Evolutionary conservation across 1,139 yeast species (phyloP), one percentile per base, ranked within the genome.

Genomic region (Cylindricascospora bacillispora): DNA sequence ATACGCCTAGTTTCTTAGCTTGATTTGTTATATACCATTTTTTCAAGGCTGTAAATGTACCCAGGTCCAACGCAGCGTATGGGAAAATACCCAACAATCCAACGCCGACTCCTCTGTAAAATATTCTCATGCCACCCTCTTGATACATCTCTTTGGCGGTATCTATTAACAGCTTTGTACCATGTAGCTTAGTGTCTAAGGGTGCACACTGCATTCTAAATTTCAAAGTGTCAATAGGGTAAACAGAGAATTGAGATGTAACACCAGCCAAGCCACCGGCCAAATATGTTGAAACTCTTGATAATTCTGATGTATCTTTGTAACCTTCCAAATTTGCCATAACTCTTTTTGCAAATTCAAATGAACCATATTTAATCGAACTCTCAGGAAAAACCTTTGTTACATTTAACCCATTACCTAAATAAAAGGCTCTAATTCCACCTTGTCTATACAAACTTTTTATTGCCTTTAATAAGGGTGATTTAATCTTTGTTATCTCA

Each of bases 231-330:
- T 89, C 98, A n/a, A 89, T 76, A 5, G 98, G 98, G 52, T 89
- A 89, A 3, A 86, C 94, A 0, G 92, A 69, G 44, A 85, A 73
- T 56, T 89, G 98, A 0, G 97, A 81, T 20, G 75, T 70, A 36
- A 89, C 93, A 47, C 98, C 98, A 25, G 95, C 98, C 31, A 89
- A 54, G 25, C 98, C 98, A 56, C 98, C 98, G 12, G 95, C 83
- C 22, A 83, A 54, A 51, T 85, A 89, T 0, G 95, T 85, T 0
- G 95, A 69, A 0, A 70, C 52, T 39, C 78, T 72, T 1, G 95
- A 80, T 30, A 89, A 58, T 30, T 82, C 71, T 1, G 77, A 57
- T 2, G 81, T 70, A 48, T 82, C 92, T 13, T 67, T 65, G 2
- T 73, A 73, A 7, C 94, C 94, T 55, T 83, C 95, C 5, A 85